Base-by-base conservation (phyloP, 2,329 filamentous ascomycete genomes). In the Davidsoniella neocaledoniae region DNA sequence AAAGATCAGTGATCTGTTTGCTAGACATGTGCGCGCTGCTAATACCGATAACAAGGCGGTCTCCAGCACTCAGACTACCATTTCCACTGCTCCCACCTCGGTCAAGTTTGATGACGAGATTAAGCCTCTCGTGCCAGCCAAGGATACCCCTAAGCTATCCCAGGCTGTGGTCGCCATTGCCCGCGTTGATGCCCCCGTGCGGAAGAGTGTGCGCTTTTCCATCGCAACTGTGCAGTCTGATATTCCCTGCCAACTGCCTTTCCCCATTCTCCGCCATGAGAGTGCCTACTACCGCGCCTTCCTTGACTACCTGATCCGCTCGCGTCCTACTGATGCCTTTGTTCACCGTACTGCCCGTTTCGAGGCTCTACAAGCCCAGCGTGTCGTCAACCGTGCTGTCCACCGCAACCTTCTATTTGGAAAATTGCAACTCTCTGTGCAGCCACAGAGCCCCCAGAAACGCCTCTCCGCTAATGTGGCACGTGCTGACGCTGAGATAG, bases 221-320 rank as follows among this genome's bases (percentile, higher is more conserved):
- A 71, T 78, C 54, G 64, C 67, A 49, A 64, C 69, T 54, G 65
- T 64, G 39, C 64, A 63, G 57, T 66, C 61, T 53, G 65, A 68
- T 37, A 62, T 69, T 12, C 71, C 73, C 21, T 69, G 69, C 57
- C 64, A 64, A 36, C 64, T 78, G 16, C 74, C 74, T 8, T 66
- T 72, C 50, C 67, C 72, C 64, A 64, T 79, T 26, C 51, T 63
- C 21, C 70, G 69, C 51, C 69, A 75, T 59, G 84, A 91, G 59
- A 81, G 82, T 3, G 83, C 88, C 4, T 95, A 94, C 64, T 90
- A 87, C 66, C 81, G 84, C 54, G 86, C 86, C 8, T 95, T 94
- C 62, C 79, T 86, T 57, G 79, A 82, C 59, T 74, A 85, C 56
- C 68, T 80, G 43, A 73, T 83, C 52, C 76, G 76, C 29, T 77